These are phyloP conservation scores for Solanum hybrid DNA, from an alignment of 305 asterid species.

Conservation along the genomic window DNA sequence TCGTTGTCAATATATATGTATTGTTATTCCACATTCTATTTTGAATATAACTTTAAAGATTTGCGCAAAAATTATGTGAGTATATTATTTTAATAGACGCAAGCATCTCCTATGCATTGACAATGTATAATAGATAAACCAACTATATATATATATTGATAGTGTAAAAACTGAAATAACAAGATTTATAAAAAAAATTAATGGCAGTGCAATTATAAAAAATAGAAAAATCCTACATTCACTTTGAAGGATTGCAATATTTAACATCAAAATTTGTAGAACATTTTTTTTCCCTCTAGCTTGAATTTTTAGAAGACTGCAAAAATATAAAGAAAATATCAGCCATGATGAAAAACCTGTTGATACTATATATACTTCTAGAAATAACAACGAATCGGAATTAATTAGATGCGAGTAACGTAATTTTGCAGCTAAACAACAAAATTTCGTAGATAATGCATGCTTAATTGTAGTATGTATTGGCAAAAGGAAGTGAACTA, in stretches of 20 bases:
- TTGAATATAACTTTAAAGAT: background rate
- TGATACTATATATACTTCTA: background rate
- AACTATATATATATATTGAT: too few species aligned
- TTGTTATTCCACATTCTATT: background rate
- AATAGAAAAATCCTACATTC: background rate
- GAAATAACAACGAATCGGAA: background rate
- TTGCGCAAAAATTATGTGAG: background rate
- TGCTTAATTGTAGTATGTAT: background rate
- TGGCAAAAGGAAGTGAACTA: background rate
- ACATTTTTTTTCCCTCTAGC: background rate
- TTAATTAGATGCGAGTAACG: background rate
- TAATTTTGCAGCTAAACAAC: background rate
- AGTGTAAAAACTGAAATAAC: background rate
- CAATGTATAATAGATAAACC: background rate
- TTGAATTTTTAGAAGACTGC: constrained; percentile 1
- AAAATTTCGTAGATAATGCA: background rate
- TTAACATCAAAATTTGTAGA: background rate
- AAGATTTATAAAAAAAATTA: background rate
- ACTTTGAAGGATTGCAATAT: background rate
- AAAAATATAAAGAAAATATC: background rate
- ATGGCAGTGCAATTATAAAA: background rate
- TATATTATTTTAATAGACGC: background rate
- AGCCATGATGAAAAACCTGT: background rate
- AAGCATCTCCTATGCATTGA: too few species aligned
- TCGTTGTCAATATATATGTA: background rate